Conservation (phyloP, 2,329 filamentous ascomycete genomes). For the Cercospora beticola region DNA sequence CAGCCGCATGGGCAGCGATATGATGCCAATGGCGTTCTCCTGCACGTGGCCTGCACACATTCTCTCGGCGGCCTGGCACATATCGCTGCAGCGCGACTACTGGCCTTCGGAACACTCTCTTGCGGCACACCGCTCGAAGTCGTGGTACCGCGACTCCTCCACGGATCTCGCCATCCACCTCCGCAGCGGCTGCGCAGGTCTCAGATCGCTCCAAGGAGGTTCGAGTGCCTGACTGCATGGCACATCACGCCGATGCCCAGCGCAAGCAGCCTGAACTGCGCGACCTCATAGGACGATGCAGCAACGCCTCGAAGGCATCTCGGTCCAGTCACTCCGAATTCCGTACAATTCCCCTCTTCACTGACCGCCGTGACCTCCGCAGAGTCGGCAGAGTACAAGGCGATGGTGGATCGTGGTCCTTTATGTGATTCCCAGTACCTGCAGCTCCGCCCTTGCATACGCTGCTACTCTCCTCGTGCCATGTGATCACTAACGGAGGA, state of each 20-base stretch:
- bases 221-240: not conserved
- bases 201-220: not conserved
- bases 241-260: not conserved
- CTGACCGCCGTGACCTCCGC: not conserved
- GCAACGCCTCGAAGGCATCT: not conserved
- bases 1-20: not conserved
- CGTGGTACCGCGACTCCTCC: not conserved
- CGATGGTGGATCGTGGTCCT: not conserved
- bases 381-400: not conserved
- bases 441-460: not conserved
- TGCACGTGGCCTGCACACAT: not conserved
- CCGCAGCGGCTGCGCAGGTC: not conserved
- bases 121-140: conserved; percentile 3
- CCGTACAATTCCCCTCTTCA: not conserved
- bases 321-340: not conserved
- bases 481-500: not conserved
- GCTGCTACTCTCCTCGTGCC: not conserved
- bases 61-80: not conserved
- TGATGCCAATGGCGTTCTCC: not conserved
- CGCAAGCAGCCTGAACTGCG: not conserved
- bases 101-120: not conserved
- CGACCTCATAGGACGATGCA: not conserved
- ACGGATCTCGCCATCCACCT: not conserved
- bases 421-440: not conserved
- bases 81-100: not conserved